These are phyloP conservation scores for Talaromyces sp. DNA, from an alignment of 2,329 filamentous ascomycete species.

Conservation along the genomic window DNA sequence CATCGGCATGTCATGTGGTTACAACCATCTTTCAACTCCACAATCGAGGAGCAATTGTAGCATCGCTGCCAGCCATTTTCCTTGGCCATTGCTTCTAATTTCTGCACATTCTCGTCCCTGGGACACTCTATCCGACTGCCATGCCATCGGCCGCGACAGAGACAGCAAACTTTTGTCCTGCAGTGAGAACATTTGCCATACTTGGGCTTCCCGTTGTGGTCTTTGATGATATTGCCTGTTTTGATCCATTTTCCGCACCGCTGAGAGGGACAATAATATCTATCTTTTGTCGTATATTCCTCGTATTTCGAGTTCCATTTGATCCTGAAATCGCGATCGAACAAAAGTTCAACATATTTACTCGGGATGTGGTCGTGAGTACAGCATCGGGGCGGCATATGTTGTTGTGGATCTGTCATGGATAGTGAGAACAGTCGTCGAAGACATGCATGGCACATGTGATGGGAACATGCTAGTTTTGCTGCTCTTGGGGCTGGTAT, in stretches of 20 bases:
- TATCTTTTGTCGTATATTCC: conserved; percentile 70
- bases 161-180: conserved; percentile 68
- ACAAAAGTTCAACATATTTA: conserved; percentile 71
- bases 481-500: conserved; percentile 61
- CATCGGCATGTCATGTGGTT: conserved; percentile 89
- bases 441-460: conserved; percentile 76
- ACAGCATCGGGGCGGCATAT: conserved; percentile 86
- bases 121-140: conserved; percentile 60
- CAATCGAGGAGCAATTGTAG: conserved; percentile 70
- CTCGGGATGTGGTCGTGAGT: conserved; percentile 68
- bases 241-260: conserved; percentile 78
- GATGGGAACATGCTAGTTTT: conserved; percentile 73
- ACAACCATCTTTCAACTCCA: conserved; percentile 77
- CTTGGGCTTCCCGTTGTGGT: conserved; percentile 55
- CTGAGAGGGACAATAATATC: conserved; percentile 71
- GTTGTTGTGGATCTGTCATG: conserved; percentile 66
- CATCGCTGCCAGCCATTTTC: conserved; percentile 75
- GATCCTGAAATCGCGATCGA: conserved; percentile 70
- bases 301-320: conserved; percentile 77
- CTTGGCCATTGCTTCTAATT: conserved; percentile 61
- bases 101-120: conserved; percentile 42
- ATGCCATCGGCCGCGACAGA: conserved; percentile 75
- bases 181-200: conserved; percentile 69
- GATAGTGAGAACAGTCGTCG: conserved; percentile 72
- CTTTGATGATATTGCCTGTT: conserved; percentile 63